A percentile compares a stretch with the other conserved stretches of the same genome.
These are phyloP conservation scores for Bacterosira constricta DNA, from an alignment of 108 stramenopile genomes.

Conservation along the genomic window DNA sequence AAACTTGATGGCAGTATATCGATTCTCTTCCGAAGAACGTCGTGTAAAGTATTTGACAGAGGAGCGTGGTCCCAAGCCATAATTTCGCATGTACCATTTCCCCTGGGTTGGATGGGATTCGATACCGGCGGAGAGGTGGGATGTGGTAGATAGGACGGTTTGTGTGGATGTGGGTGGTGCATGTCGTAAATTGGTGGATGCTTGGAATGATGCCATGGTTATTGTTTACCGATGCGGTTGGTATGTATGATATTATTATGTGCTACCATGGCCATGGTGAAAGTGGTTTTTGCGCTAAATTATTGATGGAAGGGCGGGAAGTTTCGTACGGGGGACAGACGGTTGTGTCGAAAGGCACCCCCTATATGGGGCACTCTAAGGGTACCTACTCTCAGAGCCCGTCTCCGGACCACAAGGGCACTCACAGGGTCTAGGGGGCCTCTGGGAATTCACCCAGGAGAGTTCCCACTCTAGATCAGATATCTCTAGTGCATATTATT, in stretches of 20 bases:
- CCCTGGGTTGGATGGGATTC: conserved; percentile 39
- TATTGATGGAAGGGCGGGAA: too few relatives aligned
- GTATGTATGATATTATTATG: too few relatives aligned
- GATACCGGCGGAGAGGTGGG: conserved; percentile 26
- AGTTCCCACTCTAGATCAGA: too few relatives aligned
- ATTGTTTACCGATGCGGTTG: too few relatives aligned
- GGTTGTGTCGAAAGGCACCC: not conserved
- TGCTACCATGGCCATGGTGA: too few relatives aligned
- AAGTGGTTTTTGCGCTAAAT: too few relatives aligned
- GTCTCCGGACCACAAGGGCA: too few relatives aligned
- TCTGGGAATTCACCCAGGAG: too few relatives aligned
- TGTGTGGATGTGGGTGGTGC: conserved; percentile 25
- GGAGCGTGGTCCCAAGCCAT: conserved; percentile 36
- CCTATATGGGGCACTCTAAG: too few relatives aligned
- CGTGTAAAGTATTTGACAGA: conserved; percentile 13
- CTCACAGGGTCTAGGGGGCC: too few relatives aligned
- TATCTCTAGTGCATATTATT: too few relatives aligned
- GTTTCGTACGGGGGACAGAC: not conserved
- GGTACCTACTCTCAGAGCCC: too few relatives aligned
- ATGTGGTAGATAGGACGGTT: conserved; percentile 38
- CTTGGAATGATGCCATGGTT: conserved; percentile 26
- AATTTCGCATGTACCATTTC: conserved; percentile 40
- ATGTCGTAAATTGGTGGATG: conserved; percentile 7
- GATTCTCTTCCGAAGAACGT: conserved; percentile 3
- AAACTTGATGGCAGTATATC: conserved; percentile 19